These are phyloP conservation scores for Asparagopsis taxiformis DNA, from an alignment of 31 red algal genomes.

Conservation along the genomic window DNA sequence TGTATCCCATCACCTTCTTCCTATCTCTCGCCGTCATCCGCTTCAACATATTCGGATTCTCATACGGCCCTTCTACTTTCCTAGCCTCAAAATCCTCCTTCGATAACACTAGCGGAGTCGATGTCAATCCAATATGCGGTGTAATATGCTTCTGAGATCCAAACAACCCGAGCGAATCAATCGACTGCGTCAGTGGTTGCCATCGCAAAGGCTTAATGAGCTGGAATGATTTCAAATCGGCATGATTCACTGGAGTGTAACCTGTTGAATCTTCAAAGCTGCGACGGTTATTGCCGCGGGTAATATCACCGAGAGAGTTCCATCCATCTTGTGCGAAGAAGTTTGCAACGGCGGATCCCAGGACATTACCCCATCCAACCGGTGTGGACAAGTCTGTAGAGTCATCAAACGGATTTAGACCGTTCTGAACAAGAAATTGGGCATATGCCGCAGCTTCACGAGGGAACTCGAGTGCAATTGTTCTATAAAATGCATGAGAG, in stretches of 20 bases:
- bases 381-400: constrained; percentile 19
- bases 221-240: background rate
- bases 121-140: constrained; percentile 20
- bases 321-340: too few relatives aligned
- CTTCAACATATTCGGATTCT: background rate
- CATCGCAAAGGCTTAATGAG: constrained; percentile 23
- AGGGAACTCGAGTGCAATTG: constrained; percentile 9
- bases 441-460: constrained; percentile 5
- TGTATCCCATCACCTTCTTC: background rate
- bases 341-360: too few relatives aligned
- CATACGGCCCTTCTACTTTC: constrained; percentile 15
- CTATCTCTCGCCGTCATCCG: constrained; percentile 1
- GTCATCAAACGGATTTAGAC: too few relatives aligned
- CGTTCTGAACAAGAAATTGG: constrained; percentile 3
- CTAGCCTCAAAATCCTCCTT: too few relatives aligned
- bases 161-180: constrained; percentile 5
- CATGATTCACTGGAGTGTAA: constrained; percentile 23
- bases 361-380: constrained; percentile 26
- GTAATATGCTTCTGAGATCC: too few relatives aligned
- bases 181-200: constrained; percentile 13
- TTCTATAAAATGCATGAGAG: background rate
- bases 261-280: constrained; percentile 16
- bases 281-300: constrained; percentile 1
- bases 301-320: too few relatives aligned
- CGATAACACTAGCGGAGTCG: constrained; percentile 4